phyloP scores from a whole-genome alignment of 805 yeast genomes.

The Wickerhamiella bombiphila region DNA sequence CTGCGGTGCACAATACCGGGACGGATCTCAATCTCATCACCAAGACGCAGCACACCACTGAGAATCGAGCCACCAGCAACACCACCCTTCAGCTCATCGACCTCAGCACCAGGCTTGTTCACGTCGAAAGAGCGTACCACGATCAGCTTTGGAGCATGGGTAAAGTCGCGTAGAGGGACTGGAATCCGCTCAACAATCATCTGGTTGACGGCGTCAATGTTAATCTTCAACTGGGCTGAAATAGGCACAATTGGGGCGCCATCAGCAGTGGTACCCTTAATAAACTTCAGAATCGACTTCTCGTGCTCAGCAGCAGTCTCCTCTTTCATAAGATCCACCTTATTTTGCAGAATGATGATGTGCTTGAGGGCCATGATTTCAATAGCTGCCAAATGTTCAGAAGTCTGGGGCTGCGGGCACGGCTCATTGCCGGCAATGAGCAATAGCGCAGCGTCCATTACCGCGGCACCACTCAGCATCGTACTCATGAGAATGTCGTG shows the following conservation, averaged over 20 bases:
- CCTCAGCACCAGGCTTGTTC: conserved; percentile 96
- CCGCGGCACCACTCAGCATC: conserved; percentile 99
- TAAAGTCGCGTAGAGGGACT: conserved; percentile 89
- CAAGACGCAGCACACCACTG: conserved; percentile 91
- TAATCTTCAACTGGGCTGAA: conserved; percentile 95
- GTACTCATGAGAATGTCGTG: conserved; percentile 99
- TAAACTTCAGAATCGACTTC: conserved; percentile 78
- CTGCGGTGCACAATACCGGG: conserved; percentile 98
- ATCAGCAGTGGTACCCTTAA: conserved; percentile 96
- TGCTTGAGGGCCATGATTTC: conserved; percentile 98
- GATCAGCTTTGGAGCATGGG: conserved; percentile 85
- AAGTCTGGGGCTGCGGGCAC: conserved; percentile 99
- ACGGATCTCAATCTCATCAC: conserved; percentile 96
- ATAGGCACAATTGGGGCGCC: conserved; percentile 99
- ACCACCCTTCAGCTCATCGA: conserved; percentile 96
- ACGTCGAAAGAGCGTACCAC: conserved; percentile 98
- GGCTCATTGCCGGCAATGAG: conserved; percentile 97
- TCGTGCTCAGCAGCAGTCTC: conserved; percentile 93
- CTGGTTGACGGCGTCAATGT: conserved; percentile 96
- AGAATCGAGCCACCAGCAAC: conserved; percentile 99
- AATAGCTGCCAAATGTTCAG: conserved; percentile 98
- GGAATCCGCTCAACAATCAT: conserved; percentile 91
- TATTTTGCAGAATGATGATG: conserved; percentile 89
- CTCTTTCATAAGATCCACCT: conserved; percentile 97
- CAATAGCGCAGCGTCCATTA: conserved; percentile 97